Base-by-base conservation (phyloP, 441 rosid species). In the Eutrema salsugineum region DNA sequence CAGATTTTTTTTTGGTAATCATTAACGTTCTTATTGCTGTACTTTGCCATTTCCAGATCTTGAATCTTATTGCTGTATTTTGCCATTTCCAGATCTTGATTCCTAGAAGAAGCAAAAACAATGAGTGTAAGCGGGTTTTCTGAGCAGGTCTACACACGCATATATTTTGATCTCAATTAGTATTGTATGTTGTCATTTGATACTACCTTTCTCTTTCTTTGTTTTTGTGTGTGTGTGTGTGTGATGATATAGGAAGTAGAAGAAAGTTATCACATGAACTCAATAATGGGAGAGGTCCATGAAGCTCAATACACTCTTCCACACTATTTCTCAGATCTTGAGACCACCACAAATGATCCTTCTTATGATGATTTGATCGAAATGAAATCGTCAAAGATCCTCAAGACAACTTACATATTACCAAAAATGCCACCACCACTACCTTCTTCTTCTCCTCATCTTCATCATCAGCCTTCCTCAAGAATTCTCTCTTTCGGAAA, bases 311-410 rank as follows among this genome's bases (percentile, higher is more conserved):
- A 32, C 63, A 63, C 54, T 15, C 47, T 63, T 71, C 49, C 76
- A 53, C n/a, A 54, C 39, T 35, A 59, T 54, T 72, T 64, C 35
- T 28, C 71, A 66, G 20, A 50, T 66, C 38, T 39, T 66, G 24
- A 39, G 7, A 28, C 24, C 33, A 46, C 49, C 17, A 63, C 5
- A 3, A 17, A 12, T 56, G 59, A 56, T 55, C 43, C 16, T 35
- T 64, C 66, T 72, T 72, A n/a, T 59, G 62, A 74, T 74, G 73
- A 66, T 40, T 67, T 59, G 55, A n/a, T 60, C 2, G 68, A 58
- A 72, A 11, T 12, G 12, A 74, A 66, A 58, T 68, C 78, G 50
- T 59, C 73, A 49, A 74, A 74, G 30, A 66, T 67, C 73, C 72
- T 51, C 15, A 67, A 66, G 15, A 74, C 67, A 12, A 43, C 68